Base-by-base conservation (phyloP, 139 green algal species). In the Trebouxia sp. region DNA sequence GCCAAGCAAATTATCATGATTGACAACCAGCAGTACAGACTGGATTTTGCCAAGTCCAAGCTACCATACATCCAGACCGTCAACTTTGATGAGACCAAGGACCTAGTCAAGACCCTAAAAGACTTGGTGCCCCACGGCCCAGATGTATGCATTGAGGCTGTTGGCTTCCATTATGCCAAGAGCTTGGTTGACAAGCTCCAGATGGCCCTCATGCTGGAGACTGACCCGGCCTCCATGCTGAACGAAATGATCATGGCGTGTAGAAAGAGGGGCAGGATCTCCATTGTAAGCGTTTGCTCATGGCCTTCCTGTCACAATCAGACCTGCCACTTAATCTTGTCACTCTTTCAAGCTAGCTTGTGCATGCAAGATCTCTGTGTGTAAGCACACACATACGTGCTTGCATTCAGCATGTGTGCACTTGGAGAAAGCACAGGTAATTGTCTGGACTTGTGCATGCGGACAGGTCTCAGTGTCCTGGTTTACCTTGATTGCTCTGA, bases 81-180 rank as follows among this genome's bases (percentile, higher is more conserved):
- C 77, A 92, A 95, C 84, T 91, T 91, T 76, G 87, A 66, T 51
- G 48, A 88, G 35, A 82, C 69, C 45, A 88, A 88, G 56, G 30
- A 67, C 35, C 47, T 84, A 0, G 37, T 85, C 24, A 48, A 81
- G 6, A 79, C 78, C 11, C 82, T 93, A 15, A 82, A 82, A 0
- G 58, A 83, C 32, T 75, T 87, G 76, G 80, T 83, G 41, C 41
- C 55, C 8, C n/a, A 85, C 32, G 92, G 84, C 11, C 88, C 88
- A 6, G 89, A 95, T 70, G 87, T 91, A 17, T 84, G 77, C 75
- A 94, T 96, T 74, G 92, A 96, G 76, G 90, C 89, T 10, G 90
- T 87, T 14, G 86, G 92, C 83, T 91, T 93, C 80, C 92, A 95
- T 86, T 95, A 95, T 67, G 77, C 83, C 78, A 86, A 85, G 80